Percentiles rank a stretch among this genome's conserved stretches.
phyloP scores from a whole-genome alignment of 202 grass and related monocot species.

The Musa balbisiana region DNA sequence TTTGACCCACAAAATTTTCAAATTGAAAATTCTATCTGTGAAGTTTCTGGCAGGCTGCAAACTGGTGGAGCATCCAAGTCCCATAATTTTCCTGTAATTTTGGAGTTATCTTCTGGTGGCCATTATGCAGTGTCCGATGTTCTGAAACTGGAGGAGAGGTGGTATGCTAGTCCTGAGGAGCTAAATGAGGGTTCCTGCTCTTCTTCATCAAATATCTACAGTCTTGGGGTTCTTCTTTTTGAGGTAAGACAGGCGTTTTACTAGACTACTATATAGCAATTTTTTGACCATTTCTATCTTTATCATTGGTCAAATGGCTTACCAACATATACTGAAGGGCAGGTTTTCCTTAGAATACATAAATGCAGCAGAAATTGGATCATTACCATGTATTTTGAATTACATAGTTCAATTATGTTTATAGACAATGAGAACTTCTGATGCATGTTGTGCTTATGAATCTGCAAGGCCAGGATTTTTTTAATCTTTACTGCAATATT shows the following conservation, averaged over 20 bases:
- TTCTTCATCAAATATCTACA: conserved; percentile 75
- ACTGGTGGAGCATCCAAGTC: neutral
- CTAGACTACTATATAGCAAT: neutral
- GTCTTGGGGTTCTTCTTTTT: conserved; percentile 91
- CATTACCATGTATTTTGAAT: too few relatives aligned
- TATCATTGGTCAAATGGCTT: neutral
- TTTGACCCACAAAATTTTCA: neutral
- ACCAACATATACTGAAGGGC: neutral
- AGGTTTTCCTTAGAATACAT: too few relatives aligned
- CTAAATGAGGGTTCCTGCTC: conserved; percentile 35
- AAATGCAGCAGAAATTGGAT: too few relatives aligned
- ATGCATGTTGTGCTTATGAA: too few relatives aligned
- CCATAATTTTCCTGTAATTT: neutral
- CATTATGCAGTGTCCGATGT: neutral
- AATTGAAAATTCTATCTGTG: neutral
- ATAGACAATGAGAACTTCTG: too few relatives aligned
- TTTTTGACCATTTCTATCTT: neutral
- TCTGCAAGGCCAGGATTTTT: neutral
- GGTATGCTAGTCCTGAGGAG: conserved; percentile 90
- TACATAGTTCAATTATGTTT: too few relatives aligned
- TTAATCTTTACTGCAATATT: neutral
- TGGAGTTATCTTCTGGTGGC: neutral
- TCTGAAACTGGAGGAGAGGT: conserved; percentile 24
- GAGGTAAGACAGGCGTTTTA: conserved; percentile 39
- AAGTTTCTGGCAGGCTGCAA: neutral